Conservation (phyloP, 768 basidiomycete genomes). For the Melanogaster broomeanus region DNA sequence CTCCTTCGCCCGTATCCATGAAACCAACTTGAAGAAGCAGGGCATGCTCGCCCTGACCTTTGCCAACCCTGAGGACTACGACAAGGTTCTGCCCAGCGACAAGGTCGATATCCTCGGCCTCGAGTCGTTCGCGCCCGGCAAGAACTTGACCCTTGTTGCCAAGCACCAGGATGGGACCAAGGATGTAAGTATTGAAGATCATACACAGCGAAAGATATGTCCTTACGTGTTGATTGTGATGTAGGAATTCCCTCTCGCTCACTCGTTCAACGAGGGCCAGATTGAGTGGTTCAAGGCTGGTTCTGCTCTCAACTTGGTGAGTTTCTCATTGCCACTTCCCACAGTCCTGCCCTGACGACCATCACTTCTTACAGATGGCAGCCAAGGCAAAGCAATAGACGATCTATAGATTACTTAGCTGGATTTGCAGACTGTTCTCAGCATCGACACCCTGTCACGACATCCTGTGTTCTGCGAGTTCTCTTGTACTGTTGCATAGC, state of each 20-base stretch:
- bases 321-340: constrained; percentile 26
- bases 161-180: constrained; percentile 82
- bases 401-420: constrained; percentile 11
- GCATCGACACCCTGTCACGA: constrained; percentile 2
- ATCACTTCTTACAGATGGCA: constrained; percentile 59
- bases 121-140: constrained; percentile 86
- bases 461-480: not conserved
- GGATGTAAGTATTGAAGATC: constrained; percentile 46
- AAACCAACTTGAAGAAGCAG: constrained; percentile 99
- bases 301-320: constrained; percentile 84
- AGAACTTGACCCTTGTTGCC: constrained; percentile 79
- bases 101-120: constrained; percentile 88
- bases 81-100: constrained; percentile 86
- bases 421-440: not conserved
- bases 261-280: constrained; percentile 96
- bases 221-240: constrained; percentile 19
- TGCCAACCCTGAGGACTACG: constrained; percentile 89
- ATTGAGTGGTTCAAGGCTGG: constrained; percentile 99
- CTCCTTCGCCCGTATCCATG: constrained; percentile 97
- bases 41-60: constrained; percentile 98
- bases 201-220: not conserved
- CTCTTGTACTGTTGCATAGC: not conserved
- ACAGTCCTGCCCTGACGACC: constrained; percentile 9
- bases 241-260: constrained; percentile 75
- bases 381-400: constrained; percentile 54